Base-by-base conservation (phyloP, 169 alveolate species). In the Cyclospora cayetanensis region DNA sequence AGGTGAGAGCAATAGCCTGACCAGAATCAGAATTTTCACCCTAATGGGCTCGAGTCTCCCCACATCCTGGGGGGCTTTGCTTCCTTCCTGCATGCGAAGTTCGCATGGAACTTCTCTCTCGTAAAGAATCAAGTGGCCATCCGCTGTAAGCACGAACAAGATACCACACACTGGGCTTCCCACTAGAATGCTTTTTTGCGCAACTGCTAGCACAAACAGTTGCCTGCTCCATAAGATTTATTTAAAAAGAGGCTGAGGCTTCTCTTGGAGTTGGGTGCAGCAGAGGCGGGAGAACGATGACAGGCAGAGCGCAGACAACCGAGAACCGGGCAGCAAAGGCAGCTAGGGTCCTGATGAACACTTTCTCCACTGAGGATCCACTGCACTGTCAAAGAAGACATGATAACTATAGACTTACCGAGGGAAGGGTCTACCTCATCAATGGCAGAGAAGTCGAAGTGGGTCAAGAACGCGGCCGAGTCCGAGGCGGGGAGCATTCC, bases 341-440 rank as follows among this genome's bases (percentile, higher is more conserved):
- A n/a, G n/a, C n/a, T n/a, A n/a, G n/a, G n/a, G n/a, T n/a, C n/a
- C n/a, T n/a, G n/a, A n/a, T n/a, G n/a, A n/a, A n/a, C n/a, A n/a
- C n/a, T n/a, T n/a, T n/a, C n/a, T n/a, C n/a, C n/a, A n/a, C n/a
- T n/a, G n/a, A n/a, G n/a, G n/a, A n/a, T n/a, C n/a, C n/a, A n/a
- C n/a, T 70, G 18, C 53, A 74, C 42, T 34, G 85, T 43, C n/a
- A n/a, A n/a, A n/a, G n/a, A n/a, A n/a, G n/a, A n/a, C n/a, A n/a
- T n/a, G n/a, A 18, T 1, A 35, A 4, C 4, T 12, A 43, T 35
- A 22, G 82, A 9, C 92, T 88, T 92, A 94, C 98, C 95, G 46
- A 98, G 95, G 42, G 98, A 94, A 42, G 99, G 99, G 92, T 98
- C 99, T 94, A 97, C 95, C 77, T 97, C 98, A 89, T 98, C 99